phyloP scores from a whole-genome alignment of 169 alveolate species.

The Theileria orientalis region DNA sequence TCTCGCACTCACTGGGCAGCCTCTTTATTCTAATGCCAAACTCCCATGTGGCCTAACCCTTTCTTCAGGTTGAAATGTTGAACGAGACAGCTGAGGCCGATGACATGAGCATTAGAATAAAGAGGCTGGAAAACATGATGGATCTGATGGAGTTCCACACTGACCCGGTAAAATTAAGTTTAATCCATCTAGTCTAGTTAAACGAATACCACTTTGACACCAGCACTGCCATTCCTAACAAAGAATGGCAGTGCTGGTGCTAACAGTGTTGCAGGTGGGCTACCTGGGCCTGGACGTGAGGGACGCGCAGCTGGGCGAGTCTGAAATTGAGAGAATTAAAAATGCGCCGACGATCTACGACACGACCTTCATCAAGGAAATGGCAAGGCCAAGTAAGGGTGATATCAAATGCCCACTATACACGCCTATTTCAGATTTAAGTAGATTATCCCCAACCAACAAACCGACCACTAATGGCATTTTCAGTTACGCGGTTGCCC shows the following conservation, averaged over 20 bases:
- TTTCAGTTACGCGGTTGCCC: conserved; percentile 29
- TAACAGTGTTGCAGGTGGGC: conserved; percentile 43
- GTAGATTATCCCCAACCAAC: no score
- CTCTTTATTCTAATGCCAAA: neutral
- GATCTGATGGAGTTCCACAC: conserved; percentile 31
- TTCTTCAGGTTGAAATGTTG: neutral
- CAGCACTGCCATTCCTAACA: neutral
- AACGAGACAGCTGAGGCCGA: neutral
- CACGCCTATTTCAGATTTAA: no score
- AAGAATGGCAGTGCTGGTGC: neutral
- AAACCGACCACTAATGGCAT: no score
- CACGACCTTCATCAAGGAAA: conserved; percentile 34
- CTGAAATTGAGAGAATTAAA: conserved; percentile 50
- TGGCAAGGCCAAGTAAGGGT: conserved; percentile 59
- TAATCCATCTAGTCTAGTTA: neutral
- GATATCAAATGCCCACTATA: neutral
- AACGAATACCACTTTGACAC: neutral
- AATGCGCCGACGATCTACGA: conserved; percentile 62
- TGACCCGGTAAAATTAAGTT: conserved; percentile 43
- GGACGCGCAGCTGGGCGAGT: neutral
- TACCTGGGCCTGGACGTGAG: conserved; percentile 39
- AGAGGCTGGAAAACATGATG: conserved; percentile 18
- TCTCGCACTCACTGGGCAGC: neutral
- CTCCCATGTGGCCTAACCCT: no score
- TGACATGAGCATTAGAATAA: conserved; percentile 11